These are phyloP conservation scores for Nakaseomyces sp. DNA, from an alignment of 1,139 yeast species.

Conservation along the genomic window DNA sequence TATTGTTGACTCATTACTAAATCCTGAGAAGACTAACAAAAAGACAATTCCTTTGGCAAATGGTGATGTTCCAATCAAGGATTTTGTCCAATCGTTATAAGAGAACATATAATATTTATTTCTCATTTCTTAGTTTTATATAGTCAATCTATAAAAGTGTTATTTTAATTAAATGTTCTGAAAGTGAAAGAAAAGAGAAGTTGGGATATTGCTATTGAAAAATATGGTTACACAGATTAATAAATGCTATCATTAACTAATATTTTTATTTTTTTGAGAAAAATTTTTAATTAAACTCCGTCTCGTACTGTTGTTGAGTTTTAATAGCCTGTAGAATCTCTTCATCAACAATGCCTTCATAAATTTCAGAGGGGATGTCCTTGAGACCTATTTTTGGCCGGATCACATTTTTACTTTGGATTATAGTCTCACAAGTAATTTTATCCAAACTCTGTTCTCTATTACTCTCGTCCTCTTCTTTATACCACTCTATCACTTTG, in stretches of 20 bases:
- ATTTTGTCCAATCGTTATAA: conserved; percentile 19
- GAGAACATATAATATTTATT: not conserved
- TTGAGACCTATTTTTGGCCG: conserved; percentile 53
- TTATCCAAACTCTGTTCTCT: conserved; percentile 15
- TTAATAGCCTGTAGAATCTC: conserved; percentile 53
- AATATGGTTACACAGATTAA: too few relatives aligned
- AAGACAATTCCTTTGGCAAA: conserved; percentile 31
- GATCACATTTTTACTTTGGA: conserved; percentile 40
- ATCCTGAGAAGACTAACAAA: conserved; percentile 23
- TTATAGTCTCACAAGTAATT: conserved; percentile 43
- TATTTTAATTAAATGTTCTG: too few relatives aligned
- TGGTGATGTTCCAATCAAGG: conserved; percentile 29
- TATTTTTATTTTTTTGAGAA: too few relatives aligned
- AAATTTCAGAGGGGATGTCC: conserved; percentile 48
- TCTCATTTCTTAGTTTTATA: too few relatives aligned
- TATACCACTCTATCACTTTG: conserved; percentile 32
- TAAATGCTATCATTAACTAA: too few relatives aligned
- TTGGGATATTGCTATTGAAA: too few relatives aligned
- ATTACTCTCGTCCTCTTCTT: conserved; percentile 21
- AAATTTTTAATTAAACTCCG: too few relatives aligned
- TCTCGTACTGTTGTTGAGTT: conserved; percentile 55
- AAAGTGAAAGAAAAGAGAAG: too few relatives aligned
- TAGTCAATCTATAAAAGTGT: not conserved
- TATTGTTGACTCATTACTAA: conserved; percentile 19
- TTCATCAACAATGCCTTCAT: conserved; percentile 49